phyloP scores from a whole-genome alignment of 108 stramenopile genomes.

The Mediolabrus comicus region DNA sequence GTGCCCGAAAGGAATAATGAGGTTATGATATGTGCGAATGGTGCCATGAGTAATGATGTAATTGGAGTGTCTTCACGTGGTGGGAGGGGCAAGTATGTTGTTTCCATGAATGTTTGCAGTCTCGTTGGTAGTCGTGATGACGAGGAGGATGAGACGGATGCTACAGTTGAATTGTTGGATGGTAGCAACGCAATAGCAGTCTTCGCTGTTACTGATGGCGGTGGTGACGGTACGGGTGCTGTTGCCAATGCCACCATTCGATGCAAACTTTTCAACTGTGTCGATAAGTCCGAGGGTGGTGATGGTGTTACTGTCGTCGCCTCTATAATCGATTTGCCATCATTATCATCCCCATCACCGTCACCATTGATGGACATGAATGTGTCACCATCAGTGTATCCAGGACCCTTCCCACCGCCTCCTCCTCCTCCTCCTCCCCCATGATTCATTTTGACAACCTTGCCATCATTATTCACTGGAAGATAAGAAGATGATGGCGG shows the following conservation, averaged over 20 bases:
- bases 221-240: neutral
- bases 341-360: neutral
- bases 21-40: constrained; percentile 32
- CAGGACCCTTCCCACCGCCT: too few species aligned
- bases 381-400: neutral
- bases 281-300: neutral
- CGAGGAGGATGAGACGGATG: neutral
- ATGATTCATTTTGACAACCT: neutral
- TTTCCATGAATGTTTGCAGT: constrained; percentile 4
- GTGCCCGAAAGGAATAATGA: constrained; percentile 19
- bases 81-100: constrained; percentile 38
- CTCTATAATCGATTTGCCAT: too few species aligned
- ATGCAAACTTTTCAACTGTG: constrained; percentile 17
- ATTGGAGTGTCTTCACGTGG: constrained; percentile 32
- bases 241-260: constrained; percentile 15
- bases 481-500: too few species aligned
- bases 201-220: neutral
- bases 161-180: neutral
- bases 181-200: neutral
- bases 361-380: neutral
- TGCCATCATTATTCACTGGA: too few species aligned
- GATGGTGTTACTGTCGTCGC: neutral
- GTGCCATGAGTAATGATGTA: constrained; percentile 22
- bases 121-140: neutral
- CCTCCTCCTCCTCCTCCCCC: neutral